Percentiles rank a stretch among this genome's conserved stretches.
Evolutionary conservation across 1,284 basidiomycete genomes (phyloP).

Genomic region (Clitocybe nebularis): DNA sequence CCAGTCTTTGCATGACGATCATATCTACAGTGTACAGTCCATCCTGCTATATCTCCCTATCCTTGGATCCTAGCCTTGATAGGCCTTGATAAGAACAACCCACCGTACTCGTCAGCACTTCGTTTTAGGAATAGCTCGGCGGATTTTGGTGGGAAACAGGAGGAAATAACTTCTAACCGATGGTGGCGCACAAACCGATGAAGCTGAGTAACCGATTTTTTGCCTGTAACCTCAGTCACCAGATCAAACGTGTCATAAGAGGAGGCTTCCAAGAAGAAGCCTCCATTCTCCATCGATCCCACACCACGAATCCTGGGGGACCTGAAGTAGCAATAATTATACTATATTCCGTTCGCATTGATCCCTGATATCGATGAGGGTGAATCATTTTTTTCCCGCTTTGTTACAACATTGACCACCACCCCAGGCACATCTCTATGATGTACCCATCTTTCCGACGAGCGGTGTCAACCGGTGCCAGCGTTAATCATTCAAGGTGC

Average conservation of each 20-base stretch:
- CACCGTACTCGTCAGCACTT: background rate
- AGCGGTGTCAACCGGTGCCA: too few relatives aligned
- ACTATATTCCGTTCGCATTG: too few relatives aligned
- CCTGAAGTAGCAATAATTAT: too few relatives aligned
- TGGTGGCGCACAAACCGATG: slow-evolving; percentile 16
- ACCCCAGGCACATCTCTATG: too few relatives aligned
- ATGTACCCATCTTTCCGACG: too few relatives aligned
- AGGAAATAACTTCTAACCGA: slow-evolving; percentile 17
- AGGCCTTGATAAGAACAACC: background rate
- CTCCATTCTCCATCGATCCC: too few relatives aligned
- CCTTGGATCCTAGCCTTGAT: background rate
- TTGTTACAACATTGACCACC: too few relatives aligned
- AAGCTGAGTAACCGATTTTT: slow-evolving; percentile 12
- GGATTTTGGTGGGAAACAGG: slow-evolving; percentile 16
- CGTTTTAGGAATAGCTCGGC: slow-evolving; percentile 16
- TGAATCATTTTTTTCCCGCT: too few relatives aligned
- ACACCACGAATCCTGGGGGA: too few relatives aligned
- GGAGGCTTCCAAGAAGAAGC: too few relatives aligned
- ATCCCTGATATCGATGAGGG: too few relatives aligned
- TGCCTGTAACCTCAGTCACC: background rate
- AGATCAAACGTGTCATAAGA: slow-evolving; percentile 1
- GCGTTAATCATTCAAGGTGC: too few relatives aligned
- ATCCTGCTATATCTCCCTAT: background rate
- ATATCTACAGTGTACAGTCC: background rate
- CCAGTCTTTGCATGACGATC: background rate